phyloP scores from a whole-genome alignment of 2,329 filamentous ascomycete species.

The Sclerotinia glacialis region DNA sequence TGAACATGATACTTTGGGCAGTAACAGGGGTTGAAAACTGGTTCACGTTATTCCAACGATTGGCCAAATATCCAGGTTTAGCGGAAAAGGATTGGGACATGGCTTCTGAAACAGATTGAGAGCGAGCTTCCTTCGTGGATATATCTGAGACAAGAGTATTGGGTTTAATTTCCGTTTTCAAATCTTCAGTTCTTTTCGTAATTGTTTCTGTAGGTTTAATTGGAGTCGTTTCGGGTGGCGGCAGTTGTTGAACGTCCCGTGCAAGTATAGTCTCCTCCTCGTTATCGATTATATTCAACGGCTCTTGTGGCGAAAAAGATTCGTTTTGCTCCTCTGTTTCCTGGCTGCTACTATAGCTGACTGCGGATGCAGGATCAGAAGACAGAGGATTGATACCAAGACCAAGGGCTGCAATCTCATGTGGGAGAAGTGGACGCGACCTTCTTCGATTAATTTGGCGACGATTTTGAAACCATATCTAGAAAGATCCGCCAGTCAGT shows the following conservation, averaged over 20 bases:
- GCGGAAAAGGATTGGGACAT: conserved; percentile 36
- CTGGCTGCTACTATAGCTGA: conserved; percentile 31
- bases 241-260: not conserved
- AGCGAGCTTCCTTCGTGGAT: conserved; percentile 24
- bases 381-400: conserved; percentile 45
- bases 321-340: conserved; percentile 24
- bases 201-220: not conserved
- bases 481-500: not conserved
- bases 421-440: conserved; percentile 74
- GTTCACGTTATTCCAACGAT: conserved; percentile 53
- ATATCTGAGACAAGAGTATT: not conserved
- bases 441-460: conserved; percentile 90
- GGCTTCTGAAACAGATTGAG: conserved; percentile 26
- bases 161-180: not conserved
- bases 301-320: conserved; percentile 13
- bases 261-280: conserved; percentile 16
- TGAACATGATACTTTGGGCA: conserved; percentile 35
- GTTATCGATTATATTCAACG: conserved; percentile 3
- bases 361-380: conserved; percentile 34
- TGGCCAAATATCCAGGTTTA: conserved; percentile 44
- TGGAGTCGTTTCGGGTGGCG: not conserved
- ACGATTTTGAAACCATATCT: conserved; percentile 99
- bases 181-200: not conserved
- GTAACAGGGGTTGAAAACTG: conserved; percentile 52
- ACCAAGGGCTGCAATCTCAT: conserved; percentile 66